Evolutionary conservation across 305 asterid species (phyloP), one percentile per base, ranked within the genome.

Genomic region (Petunia hybrid): DNA sequence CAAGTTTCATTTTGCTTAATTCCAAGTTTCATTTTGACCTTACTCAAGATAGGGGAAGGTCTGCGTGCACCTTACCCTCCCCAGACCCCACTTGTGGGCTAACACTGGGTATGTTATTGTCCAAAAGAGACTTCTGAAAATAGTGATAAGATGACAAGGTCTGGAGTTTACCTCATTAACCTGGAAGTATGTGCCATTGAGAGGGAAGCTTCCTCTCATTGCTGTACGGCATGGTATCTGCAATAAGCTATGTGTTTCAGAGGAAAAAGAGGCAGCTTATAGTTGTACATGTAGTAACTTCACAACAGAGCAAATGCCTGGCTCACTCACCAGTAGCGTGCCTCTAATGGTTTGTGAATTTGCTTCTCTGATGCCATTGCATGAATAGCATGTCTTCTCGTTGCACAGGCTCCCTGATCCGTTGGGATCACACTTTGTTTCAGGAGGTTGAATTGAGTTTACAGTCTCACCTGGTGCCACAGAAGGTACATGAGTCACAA

Each of bases 211-310:
- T 79, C 99, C 99, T 86, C 95, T 86, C 95, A 90, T 93, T 84
- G 98, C 99, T 56, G 99, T 95, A 83, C 98, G 85, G 87, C 98
- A 93, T 46, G 99, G 98, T 84, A 95, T 88, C 99, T 95, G 81
- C 53, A 80, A 80, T 83, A 77, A 83, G 79, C 77, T 65, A 71
- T 76, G 56, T 6, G 16, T 53, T 85, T 85, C 56, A 80, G 84
- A 64, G 82, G 42, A 74, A 82, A 62, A 74, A 80, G 68, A 77
- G 65, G 64, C 73, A 14, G 53, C 42, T 70, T 79, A 53, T 66
- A n/a, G 61, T 73, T 77, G 36, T 62, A 73, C 12, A 76, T 46
- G 36, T 59, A 22, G 53, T 51, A 56, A 48, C 36, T 64, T 63
- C 13, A 51, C 12, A 10, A 36, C 13, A 77, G 51, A 60, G 38